These are phyloP conservation scores for Talaromyces adpressus DNA, from an alignment of 495 filamentous ascomycete genomes.

Conservation along the genomic window DNA sequence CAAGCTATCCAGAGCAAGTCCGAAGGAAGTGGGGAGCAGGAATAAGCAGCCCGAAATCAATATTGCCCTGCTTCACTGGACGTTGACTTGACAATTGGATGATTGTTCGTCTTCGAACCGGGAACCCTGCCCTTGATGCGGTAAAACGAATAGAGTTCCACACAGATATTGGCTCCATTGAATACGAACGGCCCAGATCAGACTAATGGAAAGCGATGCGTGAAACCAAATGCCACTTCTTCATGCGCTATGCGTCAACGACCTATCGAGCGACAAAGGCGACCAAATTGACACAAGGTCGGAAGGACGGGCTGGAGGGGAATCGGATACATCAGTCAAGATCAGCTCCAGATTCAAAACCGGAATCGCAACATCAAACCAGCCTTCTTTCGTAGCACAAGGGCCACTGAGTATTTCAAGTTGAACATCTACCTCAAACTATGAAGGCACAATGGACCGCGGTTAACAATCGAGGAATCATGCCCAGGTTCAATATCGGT, in stretches of 20 bases:
- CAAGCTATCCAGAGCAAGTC: constrained; percentile 46
- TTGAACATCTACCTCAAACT: no score
- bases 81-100: not conserved
- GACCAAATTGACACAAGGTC: not conserved
- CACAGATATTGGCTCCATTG: not conserved
- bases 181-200: not conserved
- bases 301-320: not conserved
- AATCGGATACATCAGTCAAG: not conserved
- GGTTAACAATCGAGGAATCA: no score
- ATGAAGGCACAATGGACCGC: no score
- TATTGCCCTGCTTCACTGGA: not conserved
- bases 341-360: not conserved
- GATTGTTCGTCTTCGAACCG: not conserved
- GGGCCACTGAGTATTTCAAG: no score
- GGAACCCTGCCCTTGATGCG: not conserved
- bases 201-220: not conserved
- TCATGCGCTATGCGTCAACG: not conserved
- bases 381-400: no score
- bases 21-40: constrained; percentile 13
- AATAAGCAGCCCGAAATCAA: not conserved
- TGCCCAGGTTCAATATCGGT: no score
- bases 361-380: no score
- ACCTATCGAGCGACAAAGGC: not conserved
- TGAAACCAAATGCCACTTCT: not conserved
- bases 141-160: not conserved